Evolutionary conservation across 768 basidiomycete genomes (phyloP), one percentile per base, ranked within the genome.

Genomic region (Paxillus rubicundulus): DNA sequence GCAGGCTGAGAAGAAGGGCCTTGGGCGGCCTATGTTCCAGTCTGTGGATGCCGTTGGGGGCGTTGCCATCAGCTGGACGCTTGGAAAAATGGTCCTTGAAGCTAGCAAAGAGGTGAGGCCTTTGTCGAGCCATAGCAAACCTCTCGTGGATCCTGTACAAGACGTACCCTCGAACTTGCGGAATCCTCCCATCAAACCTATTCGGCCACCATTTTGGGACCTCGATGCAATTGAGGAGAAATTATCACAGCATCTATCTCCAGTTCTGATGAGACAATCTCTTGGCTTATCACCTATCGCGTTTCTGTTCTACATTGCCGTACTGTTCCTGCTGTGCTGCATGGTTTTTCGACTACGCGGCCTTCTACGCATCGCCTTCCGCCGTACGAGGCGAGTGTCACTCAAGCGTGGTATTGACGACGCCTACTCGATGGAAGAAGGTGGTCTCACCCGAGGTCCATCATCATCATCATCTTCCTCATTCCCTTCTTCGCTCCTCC

Each of bases 21-120:
- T 98, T 28, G 85, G 88, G 45, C 70, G 79, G 53, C 88, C 92
- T 8, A 75, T 81, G n/a, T 98, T 99, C 72, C 97, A 98, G 70
- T 91, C 87, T 37, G 74, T 95, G 71, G 92, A 98, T 67, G 82
- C 84, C n/a, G 88, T 99, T 28, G 87, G 85, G 33, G 91, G 89
- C 63, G 92, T 96, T 36, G 92, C 94, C 40, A 92, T 99, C 62
- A 92, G 85, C 61, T 99, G 97, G 97, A 98, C 97, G 4, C 77
- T 98, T 32, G 97, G 97, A 24, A 98, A 98, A 70, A 98, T 98
- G 95, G 96, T 98, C 0, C 79, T 98, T 24, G 96, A 98, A 71
- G 97, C 97, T 24, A 93, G 91, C 73, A 90, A 89, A 57, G 89
- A 90, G 66, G 82, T 93, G 7, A 80, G 82, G 4, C 66, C 78